Conservation (phyloP, 2,329 filamentous ascomycete species). For the Nothophoma quercina region DNA sequence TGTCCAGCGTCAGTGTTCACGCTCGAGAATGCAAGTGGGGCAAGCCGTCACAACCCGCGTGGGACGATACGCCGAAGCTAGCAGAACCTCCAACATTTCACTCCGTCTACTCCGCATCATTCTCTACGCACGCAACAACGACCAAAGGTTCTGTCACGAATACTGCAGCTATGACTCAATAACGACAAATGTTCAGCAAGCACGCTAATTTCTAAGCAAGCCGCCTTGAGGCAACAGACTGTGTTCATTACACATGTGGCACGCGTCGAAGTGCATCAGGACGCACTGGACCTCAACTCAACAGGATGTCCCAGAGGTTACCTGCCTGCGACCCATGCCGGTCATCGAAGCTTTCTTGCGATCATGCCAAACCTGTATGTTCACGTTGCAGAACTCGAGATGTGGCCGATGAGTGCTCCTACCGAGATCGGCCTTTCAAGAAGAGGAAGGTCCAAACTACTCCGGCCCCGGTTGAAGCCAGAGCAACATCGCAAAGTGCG, state of each 20-base stretch:
- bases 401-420: not conserved
- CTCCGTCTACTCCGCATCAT: no score
- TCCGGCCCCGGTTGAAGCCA: not conserved
- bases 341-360: not conserved
- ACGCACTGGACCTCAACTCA: not conserved
- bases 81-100: no score
- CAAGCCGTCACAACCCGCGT: no score
- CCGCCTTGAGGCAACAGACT: not conserved
- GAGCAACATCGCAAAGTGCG: not conserved
- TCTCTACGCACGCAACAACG: no score
- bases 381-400: not conserved
- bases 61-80: no score
- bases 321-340: constrained; percentile 5
- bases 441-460: constrained; percentile 1
- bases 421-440: constrained; percentile 2
- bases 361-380: not conserved
- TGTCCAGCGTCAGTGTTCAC: no score
- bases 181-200: not conserved
- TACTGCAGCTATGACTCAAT: no score
- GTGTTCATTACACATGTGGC: not conserved
- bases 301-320: not conserved
- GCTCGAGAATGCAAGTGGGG: no score
- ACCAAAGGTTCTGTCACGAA: no score
- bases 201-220: not conserved
- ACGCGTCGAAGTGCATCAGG: no score